These are phyloP conservation scores for Metarhizium rileyi DNA, from an alignment of 2,329 filamentous ascomycete species.

Conservation along the genomic window DNA sequence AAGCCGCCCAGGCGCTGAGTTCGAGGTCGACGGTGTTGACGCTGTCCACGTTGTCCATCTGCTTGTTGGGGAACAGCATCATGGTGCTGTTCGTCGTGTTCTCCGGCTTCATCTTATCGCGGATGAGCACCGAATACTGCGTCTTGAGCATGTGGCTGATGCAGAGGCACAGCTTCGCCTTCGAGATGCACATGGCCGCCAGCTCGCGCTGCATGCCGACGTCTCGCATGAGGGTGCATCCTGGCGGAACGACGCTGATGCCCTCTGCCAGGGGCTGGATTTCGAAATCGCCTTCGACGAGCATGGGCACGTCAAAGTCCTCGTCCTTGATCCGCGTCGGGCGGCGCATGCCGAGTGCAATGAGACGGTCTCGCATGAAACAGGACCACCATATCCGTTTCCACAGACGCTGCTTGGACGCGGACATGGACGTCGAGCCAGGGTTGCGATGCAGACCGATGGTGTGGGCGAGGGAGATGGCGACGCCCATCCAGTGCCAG, in stretches of 20 bases:
- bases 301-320: conserved; percentile 89
- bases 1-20: conserved; percentile 66
- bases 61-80: conserved; percentile 87
- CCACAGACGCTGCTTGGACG: conserved; percentile 70
- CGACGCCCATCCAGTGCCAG: conserved; percentile 98
- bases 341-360: conserved; percentile 86
- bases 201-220: conserved; percentile 65
- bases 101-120: conserved; percentile 70
- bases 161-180: conserved; percentile 79
- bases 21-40: conserved; percentile 72
- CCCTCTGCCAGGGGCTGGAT: conserved; percentile 57
- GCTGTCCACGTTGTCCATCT: conserved; percentile 69
- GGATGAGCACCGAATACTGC: conserved; percentile 85
- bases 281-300: conserved; percentile 77
- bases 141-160: conserved; percentile 83
- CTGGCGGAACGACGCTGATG: conserved; percentile 56
- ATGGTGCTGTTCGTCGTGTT: conserved; percentile 67
- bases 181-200: conserved; percentile 82
- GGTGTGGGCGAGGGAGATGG: conserved; percentile 84
- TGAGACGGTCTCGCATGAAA: conserved; percentile 87
- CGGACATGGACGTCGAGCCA: conserved; percentile 62
- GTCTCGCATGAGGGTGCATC: conserved; percentile 64
- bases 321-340: conserved; percentile 88
- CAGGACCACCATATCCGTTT: conserved; percentile 98
- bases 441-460: conserved; percentile 89